Percentiles rank a stretch among this genome's conserved stretches.
phyloP scores from a whole-genome alignment of 1,284 basidiomycete genomes.

The Apiotrichum akiyoshidainum region DNA sequence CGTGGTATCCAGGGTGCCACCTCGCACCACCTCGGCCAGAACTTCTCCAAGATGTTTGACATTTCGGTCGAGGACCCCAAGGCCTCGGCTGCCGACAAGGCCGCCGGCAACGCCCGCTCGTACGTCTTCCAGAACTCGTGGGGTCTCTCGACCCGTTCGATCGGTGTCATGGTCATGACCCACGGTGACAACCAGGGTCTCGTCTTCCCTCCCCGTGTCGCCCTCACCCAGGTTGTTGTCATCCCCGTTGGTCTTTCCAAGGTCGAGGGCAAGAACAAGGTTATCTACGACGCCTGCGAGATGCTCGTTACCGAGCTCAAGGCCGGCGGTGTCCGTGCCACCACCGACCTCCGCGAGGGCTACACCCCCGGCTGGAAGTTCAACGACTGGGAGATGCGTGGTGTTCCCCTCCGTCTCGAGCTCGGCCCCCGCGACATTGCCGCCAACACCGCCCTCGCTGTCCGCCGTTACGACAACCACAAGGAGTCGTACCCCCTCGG shows the following conservation, averaged over 20 bases:
- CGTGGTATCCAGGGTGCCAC: slow-evolving; percentile 98
- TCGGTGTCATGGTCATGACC: slow-evolving; percentile 99
- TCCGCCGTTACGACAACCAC: slow-evolving; percentile 80
- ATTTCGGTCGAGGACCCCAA: slow-evolving; percentile 90
- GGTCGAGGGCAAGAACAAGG: slow-evolving; percentile 56
- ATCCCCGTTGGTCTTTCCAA: slow-evolving; percentile 86
- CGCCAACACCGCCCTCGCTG: slow-evolving; percentile 76
- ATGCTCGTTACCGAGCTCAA: slow-evolving; percentile 68
- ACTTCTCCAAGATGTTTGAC: slow-evolving; percentile 99
- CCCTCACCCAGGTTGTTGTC: slow-evolving; percentile 84
- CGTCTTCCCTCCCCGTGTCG: slow-evolving; percentile 91
- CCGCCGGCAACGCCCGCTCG: slow-evolving; percentile 55
- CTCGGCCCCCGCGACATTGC: slow-evolving; percentile 90
- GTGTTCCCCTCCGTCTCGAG: slow-evolving; percentile 94
- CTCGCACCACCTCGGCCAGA: slow-evolving; percentile 96
- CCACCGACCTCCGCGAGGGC: slow-evolving; percentile 87
- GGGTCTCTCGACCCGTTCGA: slow-evolving; percentile 93
- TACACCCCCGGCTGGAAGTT: slow-evolving; percentile 99
- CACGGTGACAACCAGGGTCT: slow-evolving; percentile 98
- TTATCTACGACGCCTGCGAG: slow-evolving; percentile 74
- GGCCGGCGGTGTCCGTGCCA: slow-evolving; percentile 74
- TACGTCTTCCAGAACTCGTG: slow-evolving; percentile 98
- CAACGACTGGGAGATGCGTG: slow-evolving; percentile 99
- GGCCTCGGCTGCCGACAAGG: slow-evolving; percentile 24
- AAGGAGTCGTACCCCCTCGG: slow-evolving; percentile 72